Evolutionary conservation across 2,329 filamentous ascomycete genomes (phyloP).

Genomic region (Fusarium sp.): DNA sequence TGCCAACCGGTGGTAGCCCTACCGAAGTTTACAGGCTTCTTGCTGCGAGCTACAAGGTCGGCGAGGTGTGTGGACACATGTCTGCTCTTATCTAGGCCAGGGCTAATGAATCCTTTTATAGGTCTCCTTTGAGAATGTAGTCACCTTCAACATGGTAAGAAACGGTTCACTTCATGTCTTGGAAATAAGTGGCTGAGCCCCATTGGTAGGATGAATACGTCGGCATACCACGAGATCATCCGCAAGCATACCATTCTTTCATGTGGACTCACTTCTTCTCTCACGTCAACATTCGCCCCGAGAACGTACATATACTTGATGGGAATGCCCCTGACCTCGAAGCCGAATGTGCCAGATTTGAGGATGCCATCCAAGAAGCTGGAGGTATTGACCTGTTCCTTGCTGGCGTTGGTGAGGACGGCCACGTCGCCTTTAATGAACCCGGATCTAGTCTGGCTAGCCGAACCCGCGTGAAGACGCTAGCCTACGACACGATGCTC

Average conservation of each 20-base stretch:
- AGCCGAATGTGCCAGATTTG: conserved; percentile 76
- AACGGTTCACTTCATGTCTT: conserved; percentile 23
- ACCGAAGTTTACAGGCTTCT: conserved; percentile 61
- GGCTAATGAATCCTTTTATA: background rate
- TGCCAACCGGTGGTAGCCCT: conserved; percentile 35
- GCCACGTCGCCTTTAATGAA: conserved; percentile 86
- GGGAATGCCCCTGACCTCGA: conserved; percentile 77
- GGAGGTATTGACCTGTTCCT: conserved; percentile 83
- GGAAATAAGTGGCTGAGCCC: background rate
- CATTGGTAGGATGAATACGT: conserved; percentile 75
- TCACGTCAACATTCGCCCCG: conserved; percentile 75
- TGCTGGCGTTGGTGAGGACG: conserved; percentile 80
- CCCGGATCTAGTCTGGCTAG: conserved; percentile 77
- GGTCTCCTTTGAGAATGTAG: background rate
- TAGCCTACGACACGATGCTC: conserved; percentile 81
- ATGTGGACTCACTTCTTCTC: conserved; percentile 88
- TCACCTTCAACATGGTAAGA: background rate
- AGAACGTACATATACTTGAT: conserved; percentile 78
- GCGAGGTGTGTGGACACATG: conserved; percentile 48
- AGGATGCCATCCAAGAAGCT: conserved; percentile 50
- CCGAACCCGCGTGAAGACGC: conserved; percentile 78
- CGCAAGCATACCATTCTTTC: conserved; percentile 82
- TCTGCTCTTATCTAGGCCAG: background rate
- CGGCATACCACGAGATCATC: conserved; percentile 77
- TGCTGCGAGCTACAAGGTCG: conserved; percentile 69